Percentiles rank a stretch among this genome's conserved stretches.
Evolutionary conservation across 179 eudicot species (phyloP).

Genomic region (Carnegiea gigantea): DNA sequence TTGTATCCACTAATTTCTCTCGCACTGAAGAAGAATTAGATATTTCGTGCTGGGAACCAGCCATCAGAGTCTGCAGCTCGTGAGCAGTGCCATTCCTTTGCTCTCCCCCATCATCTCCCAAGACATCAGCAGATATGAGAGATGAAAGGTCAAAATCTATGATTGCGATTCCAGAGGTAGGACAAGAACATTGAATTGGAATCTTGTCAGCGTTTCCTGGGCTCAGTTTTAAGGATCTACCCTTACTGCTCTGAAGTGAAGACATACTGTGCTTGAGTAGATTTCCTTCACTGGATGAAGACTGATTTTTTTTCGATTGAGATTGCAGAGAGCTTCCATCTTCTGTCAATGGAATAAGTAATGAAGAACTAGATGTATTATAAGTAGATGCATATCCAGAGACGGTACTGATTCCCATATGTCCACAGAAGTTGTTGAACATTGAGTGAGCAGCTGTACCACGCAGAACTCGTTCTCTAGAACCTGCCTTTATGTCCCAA

Average conservation of each 20-base stretch:
- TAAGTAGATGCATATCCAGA: slow-evolving; percentile 39
- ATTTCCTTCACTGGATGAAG: slow-evolving; percentile 34
- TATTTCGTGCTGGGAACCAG: slow-evolving; percentile 26
- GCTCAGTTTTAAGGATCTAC: slow-evolving; percentile 28
- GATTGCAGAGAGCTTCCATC: slow-evolving; percentile 44
- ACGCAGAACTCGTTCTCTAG: slow-evolving; percentile 90
- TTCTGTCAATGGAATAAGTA: slow-evolving; percentile 48
- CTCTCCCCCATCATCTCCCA: slow-evolving; percentile 27
- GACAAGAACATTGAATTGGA: slow-evolving; percentile 68
- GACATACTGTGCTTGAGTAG: slow-evolving; percentile 24
- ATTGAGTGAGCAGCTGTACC: slow-evolving; percentile 89
- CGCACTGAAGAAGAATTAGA: slow-evolving; percentile 32
- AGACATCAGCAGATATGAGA: slow-evolving; percentile 52
- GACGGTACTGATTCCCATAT: slow-evolving; percentile 29
- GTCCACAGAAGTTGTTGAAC: slow-evolving; percentile 76
- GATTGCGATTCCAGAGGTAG: slow-evolving; percentile 75
- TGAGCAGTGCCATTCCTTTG: slow-evolving; percentile 24
- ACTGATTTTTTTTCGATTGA: slow-evolving; percentile 32
- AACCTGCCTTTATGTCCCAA: slow-evolving; percentile 96
- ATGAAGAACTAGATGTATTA: slow-evolving; percentile 78
- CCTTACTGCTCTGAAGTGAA: slow-evolving; percentile 30
- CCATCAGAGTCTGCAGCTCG: slow-evolving; percentile 24
- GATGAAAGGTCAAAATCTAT: slow-evolving; percentile 73
- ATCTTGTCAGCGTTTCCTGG: slow-evolving; percentile 38
- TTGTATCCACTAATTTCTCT: slow-evolving; percentile 30